Base-by-base conservation (phyloP, 176 grass and related monocot genomes). In the Themeda triandra region DNA sequence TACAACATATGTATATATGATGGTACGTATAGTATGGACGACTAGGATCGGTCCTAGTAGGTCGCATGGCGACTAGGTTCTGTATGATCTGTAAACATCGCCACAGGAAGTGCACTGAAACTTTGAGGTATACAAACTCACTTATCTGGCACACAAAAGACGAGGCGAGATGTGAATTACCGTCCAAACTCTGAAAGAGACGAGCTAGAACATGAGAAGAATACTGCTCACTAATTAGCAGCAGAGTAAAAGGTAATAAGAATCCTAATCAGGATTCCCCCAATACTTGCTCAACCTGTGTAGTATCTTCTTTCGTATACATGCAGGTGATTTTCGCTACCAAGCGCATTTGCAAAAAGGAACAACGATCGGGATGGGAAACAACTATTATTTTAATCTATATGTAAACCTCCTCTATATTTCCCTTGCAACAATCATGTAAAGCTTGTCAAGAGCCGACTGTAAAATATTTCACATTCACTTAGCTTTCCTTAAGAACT, bases 381-480 rank as follows among this genome's bases (percentile, higher is more conserved):
- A 40, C 25, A 58, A 30, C 31, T 78, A 82, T 78, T 64, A 21
- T 54, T 46, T 59, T 45, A 71, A 69, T 44, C 69, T 75, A 69
- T 24, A 75, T 51, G 80, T 63, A 67, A 80, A 69, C 15, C 29
- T 59, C 75, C 24, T 69, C 69, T 85, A 76, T 11, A 69, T 44
- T 63, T 62, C 36, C 58, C 58, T 86, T 35, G 45, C 45, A 72
- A 37, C 13, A 24, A 83, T 59, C 69, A 53, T 72, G 65, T 81
- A 66, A 71, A 19, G 28, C 28, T 59, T 82, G 18, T 51, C 69
- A 82, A 75, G 88, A 75, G 42, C 79, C 80, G 12, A 28, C 69
- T 60, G 68, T 54, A 46, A 71, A 67, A 54, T 60, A 83, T 88
- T 60, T 93, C 88, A 28, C 88, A 90, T 49, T 67, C 79, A 42